These are phyloP conservation scores for Xylariales sp. DNA, from an alignment of 2,329 filamentous ascomycete species.

Conservation along the genomic window DNA sequence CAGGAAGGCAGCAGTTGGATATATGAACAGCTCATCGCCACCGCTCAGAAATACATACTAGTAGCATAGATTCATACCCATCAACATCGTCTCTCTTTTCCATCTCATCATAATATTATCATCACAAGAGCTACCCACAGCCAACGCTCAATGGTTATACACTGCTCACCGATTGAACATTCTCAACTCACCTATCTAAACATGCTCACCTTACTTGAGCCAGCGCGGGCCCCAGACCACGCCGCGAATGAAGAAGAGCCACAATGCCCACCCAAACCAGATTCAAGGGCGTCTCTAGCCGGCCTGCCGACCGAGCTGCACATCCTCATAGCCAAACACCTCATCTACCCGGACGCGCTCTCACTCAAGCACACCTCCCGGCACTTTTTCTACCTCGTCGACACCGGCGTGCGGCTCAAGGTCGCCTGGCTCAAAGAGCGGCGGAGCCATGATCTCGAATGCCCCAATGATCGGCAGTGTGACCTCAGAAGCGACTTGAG, in stretches of 20 bases:
- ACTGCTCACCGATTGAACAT: neutral
- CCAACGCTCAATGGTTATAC: neutral
- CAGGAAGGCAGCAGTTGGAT: slow-evolving; percentile 26
- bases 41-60: neutral
- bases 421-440: slow-evolving; percentile 76
- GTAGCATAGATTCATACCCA: neutral
- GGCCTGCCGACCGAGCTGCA: slow-evolving; percentile 75
- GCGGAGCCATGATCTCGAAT: slow-evolving; percentile 71
- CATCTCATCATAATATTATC: too few species aligned
- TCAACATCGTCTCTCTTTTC: neutral
- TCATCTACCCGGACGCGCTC: slow-evolving; percentile 77
- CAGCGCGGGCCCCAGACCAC: neutral
- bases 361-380: slow-evolving; percentile 74
- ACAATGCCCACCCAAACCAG: neutral
- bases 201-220: slow-evolving; percentile 20
- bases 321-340: slow-evolving; percentile 67
- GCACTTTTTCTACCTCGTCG: slow-evolving; percentile 72
- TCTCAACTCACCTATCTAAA: neutral
- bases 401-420: slow-evolving; percentile 74
- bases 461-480: slow-evolving; percentile 68
- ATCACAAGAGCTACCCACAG: neutral
- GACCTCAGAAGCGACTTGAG: slow-evolving; percentile 69
- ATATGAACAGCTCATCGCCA: slow-evolving; percentile 15
- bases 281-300: slow-evolving; percentile 53
- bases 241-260: slow-evolving; percentile 5